Evolutionary conservation across 441 rosid genomes (phyloP), one percentile per base, ranked within the genome.

Genomic region (Gossypium schwendimanii): DNA sequence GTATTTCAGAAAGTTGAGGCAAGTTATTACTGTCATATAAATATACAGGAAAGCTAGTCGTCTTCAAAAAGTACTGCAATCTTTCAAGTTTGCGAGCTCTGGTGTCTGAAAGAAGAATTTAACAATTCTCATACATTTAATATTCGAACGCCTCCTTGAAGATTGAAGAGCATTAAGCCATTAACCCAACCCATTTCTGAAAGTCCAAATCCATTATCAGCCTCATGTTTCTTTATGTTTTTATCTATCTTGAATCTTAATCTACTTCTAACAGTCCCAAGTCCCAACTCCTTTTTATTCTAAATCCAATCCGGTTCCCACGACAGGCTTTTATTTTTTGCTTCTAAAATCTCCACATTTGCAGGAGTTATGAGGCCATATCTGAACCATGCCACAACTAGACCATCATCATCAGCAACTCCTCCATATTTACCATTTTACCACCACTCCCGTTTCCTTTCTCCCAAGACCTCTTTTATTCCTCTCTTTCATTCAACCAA

Each of bases 401-500:
- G 59, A 64, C 53, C 79, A 50, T 63, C 66, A 69, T 54, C 45
- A 15, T 10, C 71, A 4, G 9, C 26, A 69, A 53, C 64, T 18
- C 71, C 45, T 39, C 41, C 65, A 0, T 77, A 86, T 87, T 90
- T 85, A 82, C 92, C 77, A 65, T 80, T 76, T 70, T 84, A 85
- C 93, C 89, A 80, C 81, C 63, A 1, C 66, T 4, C 77, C 28
- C 36, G 0, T 10, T 41, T 11, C 26, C 71, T 58, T 62, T 58
- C 61, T 8, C 73, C 20, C 21, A 71, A 49, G 3, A 7, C 73
- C 70, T 70, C 60, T 80, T 55, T 66, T 20, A 33, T 64, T 63
- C 73, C 75, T 65, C 59, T 63, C 36, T 63, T n/a, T 8, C 63
- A 50, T 0, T 68, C 76, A 63, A 53, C 18, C 59, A 73, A 65